phyloP scores from a whole-genome alignment of 768 basidiomycete species.

The Lactarius hengduanensis region DNA sequence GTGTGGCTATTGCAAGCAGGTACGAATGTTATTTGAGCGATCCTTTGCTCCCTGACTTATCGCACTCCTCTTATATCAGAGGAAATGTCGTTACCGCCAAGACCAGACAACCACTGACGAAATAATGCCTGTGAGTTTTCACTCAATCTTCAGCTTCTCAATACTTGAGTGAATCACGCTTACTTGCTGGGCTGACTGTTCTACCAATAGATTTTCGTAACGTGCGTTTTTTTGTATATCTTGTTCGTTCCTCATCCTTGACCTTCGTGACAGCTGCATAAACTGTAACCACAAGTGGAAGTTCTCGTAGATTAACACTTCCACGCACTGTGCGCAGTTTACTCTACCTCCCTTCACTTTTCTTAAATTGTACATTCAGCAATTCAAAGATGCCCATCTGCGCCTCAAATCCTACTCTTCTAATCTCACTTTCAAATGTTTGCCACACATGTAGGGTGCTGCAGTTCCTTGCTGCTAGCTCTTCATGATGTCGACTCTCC shows the following conservation, averaged over 20 bases:
- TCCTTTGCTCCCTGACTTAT: neutral
- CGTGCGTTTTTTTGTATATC: conserved; percentile 42
- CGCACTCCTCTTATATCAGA: conserved; percentile 38
- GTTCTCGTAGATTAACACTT: conserved; percentile 46
- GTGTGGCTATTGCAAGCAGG: conserved; percentile 92
- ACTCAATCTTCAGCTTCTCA: conserved; percentile 13
- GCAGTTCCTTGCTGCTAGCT: no score
- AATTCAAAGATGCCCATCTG: neutral
- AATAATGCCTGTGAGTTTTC: conserved; percentile 84
- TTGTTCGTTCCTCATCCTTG: conserved; percentile 16
- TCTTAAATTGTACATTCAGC: conserved; percentile 2
- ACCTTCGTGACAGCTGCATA: conserved; percentile 48
- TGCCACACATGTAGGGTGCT: no score
- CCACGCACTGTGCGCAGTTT: neutral
- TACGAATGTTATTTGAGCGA: conserved; percentile 31
- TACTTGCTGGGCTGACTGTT: neutral
- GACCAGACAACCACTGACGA: conserved; percentile 96
- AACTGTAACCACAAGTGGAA: conserved; percentile 71
- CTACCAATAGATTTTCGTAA: conserved; percentile 73
- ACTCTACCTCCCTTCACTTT: neutral
- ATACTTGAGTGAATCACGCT: neutral
- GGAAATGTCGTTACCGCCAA: conserved; percentile 91
- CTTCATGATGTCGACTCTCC: no score
- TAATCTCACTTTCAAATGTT: no score
- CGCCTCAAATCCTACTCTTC: no score